A percentile compares a stretch with the other conserved stretches of the same genome.
Evolutionary conservation across 2,329 filamentous ascomycete species (phyloP).

Genomic region (Dothiorella sarmentorum): DNA sequence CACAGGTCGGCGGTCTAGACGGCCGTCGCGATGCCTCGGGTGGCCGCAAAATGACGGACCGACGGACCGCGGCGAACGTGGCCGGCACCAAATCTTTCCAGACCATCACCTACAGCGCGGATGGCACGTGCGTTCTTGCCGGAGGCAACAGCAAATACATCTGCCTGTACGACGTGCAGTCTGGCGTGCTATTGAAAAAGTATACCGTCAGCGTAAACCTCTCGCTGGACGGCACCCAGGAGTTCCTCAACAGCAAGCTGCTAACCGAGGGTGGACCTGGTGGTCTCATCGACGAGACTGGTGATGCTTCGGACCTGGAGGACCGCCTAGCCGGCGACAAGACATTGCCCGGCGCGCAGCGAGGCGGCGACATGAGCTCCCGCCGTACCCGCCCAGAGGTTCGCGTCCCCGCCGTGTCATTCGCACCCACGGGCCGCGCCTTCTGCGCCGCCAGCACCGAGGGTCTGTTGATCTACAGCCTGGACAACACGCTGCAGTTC

Average conservation of each 20-base stretch:
- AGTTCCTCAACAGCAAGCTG: conserved; percentile 89
- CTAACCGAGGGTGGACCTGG: conserved; percentile 86
- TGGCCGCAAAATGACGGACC: conserved; percentile 82
- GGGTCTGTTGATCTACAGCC: conserved; percentile 86
- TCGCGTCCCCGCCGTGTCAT: conserved; percentile 77
- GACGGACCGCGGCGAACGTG: conserved; percentile 85
- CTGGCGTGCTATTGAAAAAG: conserved; percentile 88
- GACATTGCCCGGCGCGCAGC: conserved; percentile 78
- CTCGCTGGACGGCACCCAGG: conserved; percentile 93
- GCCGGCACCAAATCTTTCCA: conserved; percentile 87
- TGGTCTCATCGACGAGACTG: conserved; percentile 81
- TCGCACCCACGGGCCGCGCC: conserved; percentile 81
- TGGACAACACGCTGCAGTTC: conserved; percentile 80
- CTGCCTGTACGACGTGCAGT: conserved; percentile 91
- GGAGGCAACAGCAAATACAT: conserved; percentile 98
- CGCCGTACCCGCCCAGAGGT: conserved; percentile 77
- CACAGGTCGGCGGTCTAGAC: conserved; percentile 82
- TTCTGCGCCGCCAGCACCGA: conserved; percentile 97
- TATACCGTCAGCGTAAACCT: conserved; percentile 94
- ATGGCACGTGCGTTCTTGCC: conserved; percentile 85
- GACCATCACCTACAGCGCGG: conserved; percentile 84
- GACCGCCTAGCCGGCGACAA: conserved; percentile 65
- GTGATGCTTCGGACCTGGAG: conserved; percentile 84
- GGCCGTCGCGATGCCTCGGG: conserved; percentile 90
- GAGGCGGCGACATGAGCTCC: conserved; percentile 80